Conservation (phyloP, 768 basidiomycete genomes). For the Rubroboletus satanas region DNA sequence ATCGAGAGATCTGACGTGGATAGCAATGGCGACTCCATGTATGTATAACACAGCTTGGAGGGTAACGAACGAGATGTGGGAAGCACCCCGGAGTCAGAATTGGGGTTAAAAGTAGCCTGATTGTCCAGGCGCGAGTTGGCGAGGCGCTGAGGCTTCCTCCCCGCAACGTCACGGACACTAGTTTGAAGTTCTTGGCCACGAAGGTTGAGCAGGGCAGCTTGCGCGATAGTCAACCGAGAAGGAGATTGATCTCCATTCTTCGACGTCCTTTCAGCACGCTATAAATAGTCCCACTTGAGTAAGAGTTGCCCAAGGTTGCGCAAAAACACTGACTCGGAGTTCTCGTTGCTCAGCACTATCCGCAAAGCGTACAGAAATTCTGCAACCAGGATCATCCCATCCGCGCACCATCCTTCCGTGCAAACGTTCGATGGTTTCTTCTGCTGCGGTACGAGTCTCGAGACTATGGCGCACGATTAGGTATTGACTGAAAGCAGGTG, state of each 20-base stretch:
- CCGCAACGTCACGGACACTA: conserved; percentile 2
- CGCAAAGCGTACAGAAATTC: conserved; percentile 77
- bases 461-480: conserved; percentile 41
- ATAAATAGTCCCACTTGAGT: neutral
- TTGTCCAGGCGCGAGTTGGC: conserved; percentile 2
- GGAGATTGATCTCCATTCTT: conserved; percentile 64
- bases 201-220: conserved; percentile 72
- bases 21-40: conserved; percentile 15
- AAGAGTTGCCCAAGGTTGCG: neutral
- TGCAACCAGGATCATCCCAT: conserved; percentile 70
- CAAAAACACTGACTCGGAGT: conserved; percentile 50
- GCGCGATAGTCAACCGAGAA: conserved; percentile 68
- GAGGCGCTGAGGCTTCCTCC: conserved; percentile 9
- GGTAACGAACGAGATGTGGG: conserved; percentile 20
- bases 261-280: conserved; percentile 60
- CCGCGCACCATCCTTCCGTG: conserved; percentile 80
- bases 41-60: conserved; percentile 17
- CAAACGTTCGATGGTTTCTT: conserved; percentile 72
- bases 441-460: conserved; percentile 66
- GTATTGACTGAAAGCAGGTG: neutral
- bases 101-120: conserved; percentile 1
- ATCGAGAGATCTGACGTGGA: conserved; percentile 18
- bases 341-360: conserved; percentile 77
- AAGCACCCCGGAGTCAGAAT: conserved; percentile 2
- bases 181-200: conserved; percentile 55